Percentiles rank a stretch among this genome's conserved stretches.
Conservation (phyloP, 345 rosid genomes). For the Carallia pectinifolia region DNA sequence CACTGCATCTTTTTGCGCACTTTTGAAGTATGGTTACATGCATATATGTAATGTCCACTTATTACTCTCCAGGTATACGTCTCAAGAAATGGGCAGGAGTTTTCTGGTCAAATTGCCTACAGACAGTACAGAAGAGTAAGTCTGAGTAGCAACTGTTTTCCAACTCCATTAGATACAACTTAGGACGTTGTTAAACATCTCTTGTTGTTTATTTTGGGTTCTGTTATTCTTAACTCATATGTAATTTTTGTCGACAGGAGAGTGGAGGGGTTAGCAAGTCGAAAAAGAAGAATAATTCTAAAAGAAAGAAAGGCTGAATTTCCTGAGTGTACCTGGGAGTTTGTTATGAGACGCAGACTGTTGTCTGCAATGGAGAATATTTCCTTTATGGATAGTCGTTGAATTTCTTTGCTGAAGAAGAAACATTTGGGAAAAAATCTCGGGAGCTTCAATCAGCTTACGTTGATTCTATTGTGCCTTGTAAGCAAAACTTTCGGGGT, state of each 20-base stretch:
- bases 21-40: background rate
- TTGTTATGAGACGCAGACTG: background rate
- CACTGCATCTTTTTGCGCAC: background rate
- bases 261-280: conserved; percentile 29
- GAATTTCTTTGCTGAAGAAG: too few species aligned
- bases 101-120: conserved; percentile 75
- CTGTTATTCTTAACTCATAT: background rate
- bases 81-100: conserved; percentile 67
- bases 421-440: too few species aligned
- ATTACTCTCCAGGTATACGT: conserved; percentile 58
- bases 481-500: too few species aligned
- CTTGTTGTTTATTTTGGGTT: background rate
- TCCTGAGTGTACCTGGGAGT: too few species aligned
- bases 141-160: background rate
- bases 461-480: too few species aligned
- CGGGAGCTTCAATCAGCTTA: too few species aligned
- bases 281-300: conserved; percentile 19
- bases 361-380: background rate
- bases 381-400: too few species aligned
- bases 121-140: conserved; percentile 73
- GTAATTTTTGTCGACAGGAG: conserved; percentile 15
- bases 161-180: background rate
- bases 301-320: conserved; percentile 19
- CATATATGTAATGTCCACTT: background rate
- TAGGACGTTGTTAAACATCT: background rate